Percentiles rank a stretch among this genome's conserved stretches.
These are phyloP conservation scores for Peniophora sp. DNA, from an alignment of 1,284 basidiomycete genomes.

Conservation along the genomic window DNA sequence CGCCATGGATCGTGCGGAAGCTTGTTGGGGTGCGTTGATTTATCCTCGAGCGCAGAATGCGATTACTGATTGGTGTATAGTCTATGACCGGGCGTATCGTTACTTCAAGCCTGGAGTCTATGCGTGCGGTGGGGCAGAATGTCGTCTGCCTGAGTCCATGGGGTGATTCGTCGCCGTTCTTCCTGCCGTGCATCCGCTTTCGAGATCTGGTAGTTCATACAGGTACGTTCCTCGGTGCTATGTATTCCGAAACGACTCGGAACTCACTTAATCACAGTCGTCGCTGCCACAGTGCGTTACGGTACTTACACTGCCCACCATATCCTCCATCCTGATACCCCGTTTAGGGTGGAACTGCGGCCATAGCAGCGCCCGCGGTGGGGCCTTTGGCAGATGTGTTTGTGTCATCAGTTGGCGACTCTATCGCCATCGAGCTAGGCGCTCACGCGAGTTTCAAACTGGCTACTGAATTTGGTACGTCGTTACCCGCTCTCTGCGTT, in stretches of 20 bases:
- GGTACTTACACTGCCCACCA: background rate
- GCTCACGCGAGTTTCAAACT: conserved; percentile 47
- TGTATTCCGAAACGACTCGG: background rate
- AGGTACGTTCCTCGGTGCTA: conserved; percentile 34
- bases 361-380: conserved; percentile 47
- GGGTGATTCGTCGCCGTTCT: conserved; percentile 57
- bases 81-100: conserved; percentile 60
- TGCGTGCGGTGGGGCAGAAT: conserved; percentile 51
- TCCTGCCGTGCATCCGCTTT: conserved; percentile 60
- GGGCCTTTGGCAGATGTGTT: conserved; percentile 45
- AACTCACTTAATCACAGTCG: background rate
- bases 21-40: conserved; percentile 45
- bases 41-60: background rate
- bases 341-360: conserved; percentile 48
- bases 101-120: conserved; percentile 57
- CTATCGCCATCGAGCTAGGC: conserved; percentile 47
- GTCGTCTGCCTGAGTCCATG: conserved; percentile 60
- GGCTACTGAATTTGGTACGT: conserved; percentile 12
- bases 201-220: conserved; percentile 55
- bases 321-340: background rate
- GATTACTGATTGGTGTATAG: conserved; percentile 22
- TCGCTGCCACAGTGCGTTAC: background rate
- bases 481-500: too few species aligned
- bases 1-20: conserved; percentile 59
- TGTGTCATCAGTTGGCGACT: conserved; percentile 42